These are phyloP conservation scores for Sporisorium graminicola DNA, from an alignment of 1,284 basidiomycete species.

Conservation along the genomic window DNA sequence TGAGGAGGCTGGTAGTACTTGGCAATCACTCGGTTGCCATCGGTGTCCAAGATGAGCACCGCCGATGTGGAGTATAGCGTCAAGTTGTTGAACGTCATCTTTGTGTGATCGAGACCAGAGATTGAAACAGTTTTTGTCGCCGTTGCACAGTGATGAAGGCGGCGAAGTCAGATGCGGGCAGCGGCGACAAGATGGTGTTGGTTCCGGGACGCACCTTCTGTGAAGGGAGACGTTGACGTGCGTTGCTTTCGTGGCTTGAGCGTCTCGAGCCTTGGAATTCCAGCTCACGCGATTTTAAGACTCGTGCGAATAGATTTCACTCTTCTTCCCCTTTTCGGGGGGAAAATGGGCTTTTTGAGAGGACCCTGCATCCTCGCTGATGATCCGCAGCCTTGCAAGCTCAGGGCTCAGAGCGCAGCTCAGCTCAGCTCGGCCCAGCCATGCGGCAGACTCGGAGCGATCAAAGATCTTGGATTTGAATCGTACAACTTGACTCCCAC, in stretches of 20 bases:
- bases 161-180: background rate
- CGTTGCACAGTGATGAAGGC: background rate
- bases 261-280: background rate
- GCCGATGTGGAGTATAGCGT: slow-evolving; percentile 66
- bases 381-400: background rate
- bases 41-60: slow-evolving; percentile 91
- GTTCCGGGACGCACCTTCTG: slow-evolving; percentile 3
- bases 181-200: slow-evolving; percentile 11
- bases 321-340: background rate
- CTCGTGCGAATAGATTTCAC: background rate
- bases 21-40: slow-evolving; percentile 91
- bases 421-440: slow-evolving; percentile 5
- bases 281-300: slow-evolving; percentile 8
- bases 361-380: slow-evolving; percentile 9
- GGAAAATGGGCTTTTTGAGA: background rate
- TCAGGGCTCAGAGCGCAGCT: background rate
- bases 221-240: background rate
- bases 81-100: slow-evolving; percentile 62
- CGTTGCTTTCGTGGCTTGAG: slow-evolving; percentile 7
- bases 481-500: background rate
- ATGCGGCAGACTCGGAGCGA: background rate
- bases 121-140: background rate
- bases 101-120: background rate
- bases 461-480: background rate
- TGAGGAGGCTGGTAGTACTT: slow-evolving; percentile 91